phyloP scores from a whole-genome alignment of 2,329 filamentous ascomycete species.

The Myriosclerotinia duriaeana region DNA sequence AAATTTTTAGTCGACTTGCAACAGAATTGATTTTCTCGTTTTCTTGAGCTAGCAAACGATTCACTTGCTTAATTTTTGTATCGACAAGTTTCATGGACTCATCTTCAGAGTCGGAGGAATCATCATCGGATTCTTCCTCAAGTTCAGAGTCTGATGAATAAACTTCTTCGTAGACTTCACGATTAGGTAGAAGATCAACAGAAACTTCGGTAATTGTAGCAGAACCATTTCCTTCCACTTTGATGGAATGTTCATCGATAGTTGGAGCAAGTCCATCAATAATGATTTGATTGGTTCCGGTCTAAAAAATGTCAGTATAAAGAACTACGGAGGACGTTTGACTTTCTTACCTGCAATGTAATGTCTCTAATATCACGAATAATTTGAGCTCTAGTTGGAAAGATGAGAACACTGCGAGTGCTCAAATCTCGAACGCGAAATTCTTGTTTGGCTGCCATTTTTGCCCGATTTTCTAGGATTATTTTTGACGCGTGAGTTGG shows the following conservation, averaged over 20 bases:
- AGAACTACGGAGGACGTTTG: background rate
- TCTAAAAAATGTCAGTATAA: conserved; percentile 30
- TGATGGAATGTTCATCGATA: conserved; percentile 56
- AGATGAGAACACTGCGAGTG: conserved; percentile 63
- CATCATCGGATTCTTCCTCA: conserved; percentile 37
- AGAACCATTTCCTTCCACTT: conserved; percentile 57
- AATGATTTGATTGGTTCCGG: conserved; percentile 57
- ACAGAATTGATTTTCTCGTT: conserved; percentile 40
- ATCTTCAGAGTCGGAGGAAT: conserved; percentile 37
- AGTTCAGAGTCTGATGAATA: conserved; percentile 42
- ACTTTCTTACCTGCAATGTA: conserved; percentile 40
- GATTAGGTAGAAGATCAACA: conserved; percentile 55
- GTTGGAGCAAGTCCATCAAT: conserved; percentile 55
- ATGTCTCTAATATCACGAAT: conserved; percentile 59
- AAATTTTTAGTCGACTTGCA: conserved; percentile 33
- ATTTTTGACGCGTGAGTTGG: conserved; percentile 4
- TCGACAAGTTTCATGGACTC: conserved; percentile 32
- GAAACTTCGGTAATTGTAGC: conserved; percentile 63
- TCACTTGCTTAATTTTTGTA: conserved; percentile 33
- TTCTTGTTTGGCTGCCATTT: conserved; percentile 42
- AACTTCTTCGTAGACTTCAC: conserved; percentile 46
- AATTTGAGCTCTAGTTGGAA: conserved; percentile 60
- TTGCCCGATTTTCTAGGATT: conserved; percentile 4
- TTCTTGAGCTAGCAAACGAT: conserved; percentile 31
- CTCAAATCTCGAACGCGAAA: conserved; percentile 57